Evolutionary conservation across 1,284 basidiomycete species (phyloP).

Genomic region (Pyrrhoderma lamaoense): DNA sequence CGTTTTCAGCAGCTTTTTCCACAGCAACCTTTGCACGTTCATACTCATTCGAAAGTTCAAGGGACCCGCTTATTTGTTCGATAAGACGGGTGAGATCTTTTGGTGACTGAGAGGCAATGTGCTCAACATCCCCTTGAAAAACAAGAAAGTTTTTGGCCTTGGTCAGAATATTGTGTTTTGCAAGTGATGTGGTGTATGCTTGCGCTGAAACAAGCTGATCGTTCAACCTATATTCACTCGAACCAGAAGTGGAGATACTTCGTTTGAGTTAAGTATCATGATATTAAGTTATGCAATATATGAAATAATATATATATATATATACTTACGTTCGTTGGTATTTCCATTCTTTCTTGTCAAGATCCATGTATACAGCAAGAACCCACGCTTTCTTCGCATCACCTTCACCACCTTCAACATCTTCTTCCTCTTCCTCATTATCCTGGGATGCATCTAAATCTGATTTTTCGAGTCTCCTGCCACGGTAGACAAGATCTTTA

Average conservation of each 20-base stretch:
- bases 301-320: conserved; percentile 1
- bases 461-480: conserved; percentile 63
- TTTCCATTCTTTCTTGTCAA: conserved; percentile 71
- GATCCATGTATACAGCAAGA: conserved; percentile 83
- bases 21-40: conserved; percentile 84
- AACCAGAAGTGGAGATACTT: conserved; percentile 76
- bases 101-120: conserved; percentile 92
- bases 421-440: conserved; percentile 40
- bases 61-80: conserved; percentile 92
- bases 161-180: conserved; percentile 91
- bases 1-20: conserved; percentile 87
- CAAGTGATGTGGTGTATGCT: conserved; percentile 79
- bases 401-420: conserved; percentile 51
- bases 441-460: conserved; percentile 42
- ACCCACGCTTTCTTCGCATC: conserved; percentile 94
- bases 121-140: conserved; percentile 99
- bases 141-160: conserved; percentile 99
- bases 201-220: conserved; percentile 72
- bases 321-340: conserved; percentile 82
- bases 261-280: not conserved
- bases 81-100: conserved; percentile 86
- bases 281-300: not conserved
- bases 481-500: conserved; percentile 93
- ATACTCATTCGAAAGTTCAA: conserved; percentile 86
- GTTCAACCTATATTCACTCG: conserved; percentile 87